Percentiles rank a stretch among this genome's conserved stretches.
Evolutionary conservation across 163 green algal genomes (phyloP).

Genomic region (Botryococcus braunii): DNA sequence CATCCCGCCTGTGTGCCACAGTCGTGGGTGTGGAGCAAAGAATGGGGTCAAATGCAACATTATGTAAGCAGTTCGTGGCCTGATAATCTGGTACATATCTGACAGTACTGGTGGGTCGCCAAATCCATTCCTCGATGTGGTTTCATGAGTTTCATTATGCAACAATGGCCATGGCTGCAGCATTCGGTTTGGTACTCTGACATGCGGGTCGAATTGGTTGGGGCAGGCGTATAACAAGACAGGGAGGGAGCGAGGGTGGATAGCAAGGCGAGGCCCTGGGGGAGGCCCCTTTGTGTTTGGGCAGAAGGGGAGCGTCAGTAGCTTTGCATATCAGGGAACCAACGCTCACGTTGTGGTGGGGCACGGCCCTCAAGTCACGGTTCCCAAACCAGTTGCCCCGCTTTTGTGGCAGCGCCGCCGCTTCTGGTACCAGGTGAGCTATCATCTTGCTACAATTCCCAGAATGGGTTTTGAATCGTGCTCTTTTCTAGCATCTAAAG

Average conservation of each 20-base stretch:
- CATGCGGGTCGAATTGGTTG: no score
- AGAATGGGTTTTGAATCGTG: no score
- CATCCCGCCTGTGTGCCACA: no score
- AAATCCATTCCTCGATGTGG: no score
- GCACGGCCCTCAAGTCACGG: neutral
- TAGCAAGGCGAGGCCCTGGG: slow-evolving; percentile 6
- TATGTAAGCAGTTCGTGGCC: no score
- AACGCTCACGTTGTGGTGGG: slow-evolving; percentile 37
- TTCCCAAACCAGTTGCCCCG: neutral
- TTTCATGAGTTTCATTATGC: no score
- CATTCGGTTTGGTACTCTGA: neutral
- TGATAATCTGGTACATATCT: no score
- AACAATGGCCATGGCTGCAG: no score
- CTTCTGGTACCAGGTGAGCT: slow-evolving; percentile 25
- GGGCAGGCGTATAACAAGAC: neutral
- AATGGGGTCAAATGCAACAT: no score
- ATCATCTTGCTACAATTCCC: neutral
- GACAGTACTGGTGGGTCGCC: no score
- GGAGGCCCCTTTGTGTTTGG: neutral
- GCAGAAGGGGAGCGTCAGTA: slow-evolving; percentile 40
- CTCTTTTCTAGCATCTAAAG: no score
- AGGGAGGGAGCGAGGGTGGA: neutral
- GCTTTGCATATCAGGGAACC: slow-evolving; percentile 81
- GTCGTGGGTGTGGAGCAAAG: no score
- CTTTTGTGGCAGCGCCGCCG: slow-evolving; percentile 15